Evolutionary conservation across 106 monocot genomes (phyloP), one percentile per base, ranked within the genome.

Genomic region (Allium sativum): DNA sequence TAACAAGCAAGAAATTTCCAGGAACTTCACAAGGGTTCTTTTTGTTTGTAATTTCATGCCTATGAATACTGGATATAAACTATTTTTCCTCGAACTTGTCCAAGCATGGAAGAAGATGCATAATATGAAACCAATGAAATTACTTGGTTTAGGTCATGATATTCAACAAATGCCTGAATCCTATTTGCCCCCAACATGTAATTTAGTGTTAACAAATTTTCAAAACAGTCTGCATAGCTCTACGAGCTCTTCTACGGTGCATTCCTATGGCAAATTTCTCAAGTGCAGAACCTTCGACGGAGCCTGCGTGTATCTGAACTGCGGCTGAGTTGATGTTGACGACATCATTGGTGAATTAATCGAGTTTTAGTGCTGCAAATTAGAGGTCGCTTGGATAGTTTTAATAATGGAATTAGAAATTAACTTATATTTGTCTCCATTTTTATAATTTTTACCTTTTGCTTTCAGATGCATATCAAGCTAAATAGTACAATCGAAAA

Each of bases 101-200:
- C 85, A 69, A 77, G 80, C 53, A 80, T 80, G 18, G 78, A 81
- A 0, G 81, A 75, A 54, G 86, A 86, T 41, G 81, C 74, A 64
- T 75, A 81, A 75, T 78, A 86, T 31, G 86, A 86, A 64, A 81
- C 81, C 86, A 81, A 81, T 19, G 81, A 78, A 62, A 86, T 81
- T 7, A 78, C 81, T 68, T 85, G 85, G 64, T 85, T 81, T 52
- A 80, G 81, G 47, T 85, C 85, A 40, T 56, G 60, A n/a, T 21
- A 60, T 16, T 60, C 60, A 21, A 60, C 41, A 21, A 60, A 60
- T 40, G 60, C 60, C 42, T 60, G 60, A 44, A 42, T 60, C 19
- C 60, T 10, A 44, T 60, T 60, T 12, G 60, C 60, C n/a, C 11
- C 60, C 60, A 44, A 60, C 60, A 44, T 41, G 41, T 40, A 40